phyloP scores from a whole-genome alignment of 1,284 basidiomycete species.

The Coniferiporia sulphurascens region DNA sequence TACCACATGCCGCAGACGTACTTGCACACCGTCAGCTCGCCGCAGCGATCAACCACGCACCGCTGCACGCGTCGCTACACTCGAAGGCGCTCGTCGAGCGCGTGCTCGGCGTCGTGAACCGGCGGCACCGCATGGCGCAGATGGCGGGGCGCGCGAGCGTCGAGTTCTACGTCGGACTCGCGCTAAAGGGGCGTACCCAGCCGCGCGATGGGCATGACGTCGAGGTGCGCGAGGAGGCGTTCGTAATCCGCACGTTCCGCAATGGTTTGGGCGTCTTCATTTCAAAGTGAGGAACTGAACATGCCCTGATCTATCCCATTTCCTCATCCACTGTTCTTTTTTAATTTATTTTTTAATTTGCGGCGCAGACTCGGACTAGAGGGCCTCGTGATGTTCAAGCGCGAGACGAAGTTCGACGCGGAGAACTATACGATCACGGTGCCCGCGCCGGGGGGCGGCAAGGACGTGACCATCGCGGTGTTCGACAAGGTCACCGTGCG shows the following conservation, averaged over 20 bases:
- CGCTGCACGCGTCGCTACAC: slow-evolving; percentile 84
- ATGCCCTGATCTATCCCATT: neutral
- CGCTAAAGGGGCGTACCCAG: slow-evolving; percentile 68
- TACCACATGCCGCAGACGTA: slow-evolving; percentile 55
- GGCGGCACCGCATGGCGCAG: slow-evolving; percentile 92
- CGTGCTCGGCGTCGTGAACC: slow-evolving; percentile 84
- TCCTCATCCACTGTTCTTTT: slow-evolving; percentile 3
- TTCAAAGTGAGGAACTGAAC: slow-evolving; percentile 61
- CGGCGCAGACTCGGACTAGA: slow-evolving; percentile 80
- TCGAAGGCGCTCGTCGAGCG: slow-evolving; percentile 89
- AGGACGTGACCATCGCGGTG: slow-evolving; percentile 67
- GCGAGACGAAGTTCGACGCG: slow-evolving; percentile 84
- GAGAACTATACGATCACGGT: slow-evolving; percentile 86
- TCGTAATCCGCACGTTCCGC: slow-evolving; percentile 90
- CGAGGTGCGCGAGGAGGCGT: slow-evolving; percentile 80
- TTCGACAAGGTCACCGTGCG: slow-evolving; percentile 92
- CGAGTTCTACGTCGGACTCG: slow-evolving; percentile 96
- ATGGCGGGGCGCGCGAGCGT: slow-evolving; percentile 95
- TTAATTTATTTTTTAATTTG: slow-evolving; percentile 8
- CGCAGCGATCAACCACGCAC: slow-evolving; percentile 82
- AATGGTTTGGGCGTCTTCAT: slow-evolving; percentile 97
- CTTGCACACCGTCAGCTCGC: slow-evolving; percentile 92
- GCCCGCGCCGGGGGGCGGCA: slow-evolving; percentile 32
- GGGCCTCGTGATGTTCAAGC: slow-evolving; percentile 90
- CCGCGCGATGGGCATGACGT: slow-evolving; percentile 35